A percentile compares a stretch with the other conserved stretches of the same genome.
These are phyloP conservation scores for Daldinia grandis DNA, from an alignment of 495 filamentous ascomycete genomes.

Conservation along the genomic window DNA sequence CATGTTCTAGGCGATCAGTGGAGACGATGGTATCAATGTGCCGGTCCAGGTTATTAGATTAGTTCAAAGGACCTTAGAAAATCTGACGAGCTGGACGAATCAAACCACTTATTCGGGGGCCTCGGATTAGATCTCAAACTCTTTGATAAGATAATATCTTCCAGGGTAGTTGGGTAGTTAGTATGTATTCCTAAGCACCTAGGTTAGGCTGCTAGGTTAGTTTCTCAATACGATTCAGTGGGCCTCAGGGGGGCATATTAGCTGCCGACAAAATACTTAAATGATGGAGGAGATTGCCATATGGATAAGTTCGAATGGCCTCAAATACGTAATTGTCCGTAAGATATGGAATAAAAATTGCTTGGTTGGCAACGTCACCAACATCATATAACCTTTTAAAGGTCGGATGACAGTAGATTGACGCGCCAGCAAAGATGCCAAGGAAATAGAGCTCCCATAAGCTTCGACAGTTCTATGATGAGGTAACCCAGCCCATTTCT, in stretches of 20 bases:
- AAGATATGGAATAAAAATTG: not conserved
- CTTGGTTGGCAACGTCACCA: not conserved
- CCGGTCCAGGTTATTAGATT: not conserved
- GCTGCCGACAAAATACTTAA: not conserved
- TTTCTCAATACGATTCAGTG: not conserved
- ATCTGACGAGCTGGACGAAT: not conserved
- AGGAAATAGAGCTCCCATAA: not conserved
- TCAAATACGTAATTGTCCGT: not conserved
- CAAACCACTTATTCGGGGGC: not conserved
- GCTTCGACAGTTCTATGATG: not conserved
- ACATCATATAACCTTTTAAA: not conserved
- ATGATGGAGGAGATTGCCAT: not conserved
- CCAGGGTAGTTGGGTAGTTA: not conserved
- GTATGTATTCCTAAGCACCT: not conserved
- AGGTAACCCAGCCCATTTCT: not conserved
- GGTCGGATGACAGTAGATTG: not conserved
- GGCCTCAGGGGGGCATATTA: not conserved
- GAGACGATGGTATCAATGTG: not conserved
- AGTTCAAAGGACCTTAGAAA: not conserved
- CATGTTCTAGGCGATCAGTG: not conserved
- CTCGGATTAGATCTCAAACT: not conserved
- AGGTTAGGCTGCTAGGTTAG: too few relatives aligned
- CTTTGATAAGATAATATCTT: not conserved
- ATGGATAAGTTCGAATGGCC: not conserved
- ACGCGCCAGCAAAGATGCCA: not conserved